Evolutionary conservation across 306 rosid genomes (phyloP).

Genomic region (Senna tora): DNA sequence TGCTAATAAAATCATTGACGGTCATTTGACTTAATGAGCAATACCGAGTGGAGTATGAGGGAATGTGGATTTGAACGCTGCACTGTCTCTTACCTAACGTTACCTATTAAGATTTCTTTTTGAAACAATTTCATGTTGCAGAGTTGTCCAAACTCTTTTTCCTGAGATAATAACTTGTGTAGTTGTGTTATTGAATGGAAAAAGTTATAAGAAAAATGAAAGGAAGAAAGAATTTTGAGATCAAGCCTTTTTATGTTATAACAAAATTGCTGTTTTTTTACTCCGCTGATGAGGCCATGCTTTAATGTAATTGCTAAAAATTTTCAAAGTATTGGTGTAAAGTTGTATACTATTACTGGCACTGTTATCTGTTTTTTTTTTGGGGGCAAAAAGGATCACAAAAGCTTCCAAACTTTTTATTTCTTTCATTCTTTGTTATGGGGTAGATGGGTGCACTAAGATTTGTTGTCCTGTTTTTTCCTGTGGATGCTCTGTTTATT

Average conservation of each 20-base stretch:
- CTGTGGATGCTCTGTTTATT: neutral
- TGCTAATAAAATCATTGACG: neutral
- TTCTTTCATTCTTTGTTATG: neutral
- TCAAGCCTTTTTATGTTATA: neutral
- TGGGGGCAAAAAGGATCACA: neutral
- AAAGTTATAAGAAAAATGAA: neutral
- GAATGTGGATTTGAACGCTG: neutral
- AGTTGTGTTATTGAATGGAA: neutral
- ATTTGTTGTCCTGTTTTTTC: neutral
- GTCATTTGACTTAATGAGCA: neutral
- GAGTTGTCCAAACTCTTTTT: neutral
- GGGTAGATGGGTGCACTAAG: neutral
- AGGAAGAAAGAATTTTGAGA: neutral
- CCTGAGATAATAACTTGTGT: neutral
- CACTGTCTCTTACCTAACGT: neutral
- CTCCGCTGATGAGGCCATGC: neutral
- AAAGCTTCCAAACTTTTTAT: neutral
- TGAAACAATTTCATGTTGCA: neutral
- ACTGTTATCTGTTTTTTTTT: neutral
- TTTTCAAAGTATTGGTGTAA: neutral
- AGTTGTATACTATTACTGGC: neutral
- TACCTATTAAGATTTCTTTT: neutral
- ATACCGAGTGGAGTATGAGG: neutral
- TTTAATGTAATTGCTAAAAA: neutral
- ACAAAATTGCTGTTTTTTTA: neutral